Evolutionary conservation across 306 rosid genomes (phyloP).

Genomic region (Dicorynia guianensis): DNA sequence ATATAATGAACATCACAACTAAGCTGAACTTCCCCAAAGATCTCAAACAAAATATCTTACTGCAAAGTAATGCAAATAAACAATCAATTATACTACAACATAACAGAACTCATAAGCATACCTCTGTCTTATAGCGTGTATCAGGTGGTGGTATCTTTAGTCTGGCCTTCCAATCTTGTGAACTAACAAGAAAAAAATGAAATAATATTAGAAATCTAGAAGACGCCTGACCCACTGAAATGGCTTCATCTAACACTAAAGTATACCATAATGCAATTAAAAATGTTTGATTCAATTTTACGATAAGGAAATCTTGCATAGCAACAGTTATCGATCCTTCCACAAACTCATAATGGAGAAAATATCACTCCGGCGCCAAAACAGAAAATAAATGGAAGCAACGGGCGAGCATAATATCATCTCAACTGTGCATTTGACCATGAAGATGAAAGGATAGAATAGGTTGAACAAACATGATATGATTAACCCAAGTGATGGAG

Average conservation of each 20-base stretch:
- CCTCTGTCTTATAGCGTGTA: constrained; percentile 92
- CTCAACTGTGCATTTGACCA: background rate
- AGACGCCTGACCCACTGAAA: constrained; percentile 9
- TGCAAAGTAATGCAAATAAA: constrained; percentile 10
- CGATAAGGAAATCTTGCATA: background rate
- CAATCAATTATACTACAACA: constrained; percentile 29
- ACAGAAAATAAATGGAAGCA: background rate
- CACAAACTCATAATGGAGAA: constrained; percentile 17
- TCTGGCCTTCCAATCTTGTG: constrained; percentile 97
- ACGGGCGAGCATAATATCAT: background rate
- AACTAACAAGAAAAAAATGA: constrained; percentile 51
- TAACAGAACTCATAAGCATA: constrained; percentile 37
- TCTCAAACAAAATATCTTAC: constrained; percentile 29
- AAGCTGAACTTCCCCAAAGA: constrained; percentile 9
- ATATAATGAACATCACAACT: constrained; percentile 22
- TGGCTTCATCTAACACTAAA: constrained; percentile 16
- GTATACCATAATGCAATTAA: background rate
- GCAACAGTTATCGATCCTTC: background rate
- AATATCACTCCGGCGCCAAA: constrained; percentile 14
- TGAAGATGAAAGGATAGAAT: constrained; percentile 15
- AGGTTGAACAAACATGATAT: constrained; percentile 1
- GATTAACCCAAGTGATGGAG: constrained; percentile 10
- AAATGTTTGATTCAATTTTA: background rate
- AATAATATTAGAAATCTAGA: background rate
- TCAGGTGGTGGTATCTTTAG: constrained; percentile 81